phyloP scores from a whole-genome alignment of 2,329 filamentous ascomycete genomes.

The Diaporthe capsici region DNA sequence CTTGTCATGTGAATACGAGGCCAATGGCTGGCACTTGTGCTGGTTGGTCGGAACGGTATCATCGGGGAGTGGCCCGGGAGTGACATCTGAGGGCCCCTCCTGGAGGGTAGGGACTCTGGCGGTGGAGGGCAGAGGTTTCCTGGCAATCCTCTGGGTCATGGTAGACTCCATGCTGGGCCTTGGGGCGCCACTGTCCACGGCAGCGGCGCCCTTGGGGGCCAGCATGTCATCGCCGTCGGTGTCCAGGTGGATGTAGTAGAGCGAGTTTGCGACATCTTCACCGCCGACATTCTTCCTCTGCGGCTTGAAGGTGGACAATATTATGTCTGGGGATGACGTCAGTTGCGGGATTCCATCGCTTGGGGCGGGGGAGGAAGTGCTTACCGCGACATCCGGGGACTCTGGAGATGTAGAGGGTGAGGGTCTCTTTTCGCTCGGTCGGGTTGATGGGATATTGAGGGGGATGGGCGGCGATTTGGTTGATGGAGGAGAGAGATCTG shows the following conservation, averaged over 20 bases:
- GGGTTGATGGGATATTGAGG: constrained; percentile 88
- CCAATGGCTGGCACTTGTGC: constrained; percentile 1
- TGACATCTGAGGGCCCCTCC: not conserved
- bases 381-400: constrained; percentile 92
- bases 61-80: not conserved
- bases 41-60: not conserved
- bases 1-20: constrained; percentile 37
- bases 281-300: constrained; percentile 89
- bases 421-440: constrained; percentile 74
- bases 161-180: constrained; percentile 61
- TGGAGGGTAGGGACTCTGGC: constrained; percentile 41
- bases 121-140: constrained; percentile 65
- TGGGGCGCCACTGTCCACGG: constrained; percentile 51
- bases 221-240: constrained; percentile 68
- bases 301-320: constrained; percentile 92
- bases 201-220: constrained; percentile 43
- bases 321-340: constrained; percentile 75
- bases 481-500: constrained; percentile 84
- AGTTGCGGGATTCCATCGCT: constrained; percentile 34
- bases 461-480: constrained; percentile 85
- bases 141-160: constrained; percentile 57
- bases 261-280: constrained; percentile 86
- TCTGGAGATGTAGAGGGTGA: constrained; percentile 91
- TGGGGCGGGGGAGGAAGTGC: constrained; percentile 46
- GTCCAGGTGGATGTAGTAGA: constrained; percentile 92